Conservation (phyloP, 1,284 basidiomycete genomes). For the Stygiomarasmius scandens region DNA sequence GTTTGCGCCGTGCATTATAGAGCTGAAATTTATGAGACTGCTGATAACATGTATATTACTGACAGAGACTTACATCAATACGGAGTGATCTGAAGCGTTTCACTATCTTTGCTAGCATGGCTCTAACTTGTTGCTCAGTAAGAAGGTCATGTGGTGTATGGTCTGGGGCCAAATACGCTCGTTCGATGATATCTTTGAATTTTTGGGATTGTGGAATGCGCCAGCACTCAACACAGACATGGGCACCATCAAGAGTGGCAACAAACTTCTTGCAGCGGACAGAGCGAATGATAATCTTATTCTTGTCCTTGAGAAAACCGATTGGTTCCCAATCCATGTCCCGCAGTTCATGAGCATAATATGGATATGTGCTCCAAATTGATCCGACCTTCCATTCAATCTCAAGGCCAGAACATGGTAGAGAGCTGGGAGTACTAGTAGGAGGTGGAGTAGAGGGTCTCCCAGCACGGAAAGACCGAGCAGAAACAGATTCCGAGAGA, state of each 20-base stretch:
- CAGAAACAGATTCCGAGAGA: too few species aligned
- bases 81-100: too few species aligned
- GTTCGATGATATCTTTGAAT: constrained; percentile 2
- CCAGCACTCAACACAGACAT: neutral
- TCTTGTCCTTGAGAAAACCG: neutral
- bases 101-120: neutral
- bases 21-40: constrained; percentile 1
- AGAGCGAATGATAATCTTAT: constrained; percentile 2
- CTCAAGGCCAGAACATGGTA: constrained; percentile 10
- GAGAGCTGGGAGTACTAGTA: constrained; percentile 7
- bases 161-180: neutral
- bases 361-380: constrained; percentile 15
- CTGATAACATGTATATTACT: neutral
- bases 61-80: neutral
- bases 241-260: neutral
- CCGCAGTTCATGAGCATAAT: constrained; percentile 5
- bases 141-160: constrained; percentile 2
- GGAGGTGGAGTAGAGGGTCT: too few species aligned
- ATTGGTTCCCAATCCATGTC: constrained; percentile 3
- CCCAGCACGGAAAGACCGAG: too few species aligned
- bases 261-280: neutral
- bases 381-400: constrained; percentile 6
- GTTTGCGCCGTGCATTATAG: constrained; percentile 1
- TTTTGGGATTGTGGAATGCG: neutral
- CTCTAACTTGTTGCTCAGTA: neutral